Conservation (phyloP, 1,139 yeast genomes). For the Nematodospora anomalae region DNA sequence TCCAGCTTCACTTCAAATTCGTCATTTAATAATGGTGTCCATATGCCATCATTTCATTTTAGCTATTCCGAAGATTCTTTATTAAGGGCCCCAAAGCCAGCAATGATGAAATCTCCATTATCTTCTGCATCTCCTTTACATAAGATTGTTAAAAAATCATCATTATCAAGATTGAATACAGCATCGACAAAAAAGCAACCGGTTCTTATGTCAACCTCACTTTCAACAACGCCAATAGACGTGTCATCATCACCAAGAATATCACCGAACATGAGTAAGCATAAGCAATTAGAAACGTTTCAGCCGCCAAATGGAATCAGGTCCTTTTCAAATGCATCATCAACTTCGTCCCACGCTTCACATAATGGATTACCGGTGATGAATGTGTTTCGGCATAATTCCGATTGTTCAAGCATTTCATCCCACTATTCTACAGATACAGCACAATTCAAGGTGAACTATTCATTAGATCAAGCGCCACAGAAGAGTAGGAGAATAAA, state of each 20-base stretch:
- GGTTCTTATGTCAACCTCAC: neutral
- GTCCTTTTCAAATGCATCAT: constrained; percentile 12
- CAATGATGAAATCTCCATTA: constrained; percentile 15
- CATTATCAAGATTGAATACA: constrained; percentile 21
- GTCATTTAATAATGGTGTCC: constrained; percentile 11
- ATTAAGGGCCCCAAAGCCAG: constrained; percentile 18
- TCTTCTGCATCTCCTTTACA: constrained; percentile 11
- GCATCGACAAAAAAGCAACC: constrained; percentile 8
- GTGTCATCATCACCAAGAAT: constrained; percentile 15
- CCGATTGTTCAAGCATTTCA: constrained; percentile 21
- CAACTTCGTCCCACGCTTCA: constrained; percentile 11
- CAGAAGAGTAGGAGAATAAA: neutral
- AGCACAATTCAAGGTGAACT: neutral
- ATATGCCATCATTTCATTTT: constrained; percentile 1
- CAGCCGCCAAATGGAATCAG: constrained; percentile 7
- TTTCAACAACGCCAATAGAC: neutral
- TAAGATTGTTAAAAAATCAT: constrained; percentile 24
- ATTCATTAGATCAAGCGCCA: constrained; percentile 1
- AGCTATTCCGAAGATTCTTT: constrained; percentile 11
- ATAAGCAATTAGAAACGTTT: constrained; percentile 19
- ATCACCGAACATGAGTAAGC: constrained; percentile 24
- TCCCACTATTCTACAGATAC: constrained; percentile 5
- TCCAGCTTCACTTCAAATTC: constrained; percentile 24
- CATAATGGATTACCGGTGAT: constrained; percentile 13
- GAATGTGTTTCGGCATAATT: constrained; percentile 30